A percentile compares a stretch with the other conserved stretches of the same genome.
These are phyloP conservation scores for Xylaria palmicola DNA, from an alignment of 495 filamentous ascomycete species.

Conservation along the genomic window DNA sequence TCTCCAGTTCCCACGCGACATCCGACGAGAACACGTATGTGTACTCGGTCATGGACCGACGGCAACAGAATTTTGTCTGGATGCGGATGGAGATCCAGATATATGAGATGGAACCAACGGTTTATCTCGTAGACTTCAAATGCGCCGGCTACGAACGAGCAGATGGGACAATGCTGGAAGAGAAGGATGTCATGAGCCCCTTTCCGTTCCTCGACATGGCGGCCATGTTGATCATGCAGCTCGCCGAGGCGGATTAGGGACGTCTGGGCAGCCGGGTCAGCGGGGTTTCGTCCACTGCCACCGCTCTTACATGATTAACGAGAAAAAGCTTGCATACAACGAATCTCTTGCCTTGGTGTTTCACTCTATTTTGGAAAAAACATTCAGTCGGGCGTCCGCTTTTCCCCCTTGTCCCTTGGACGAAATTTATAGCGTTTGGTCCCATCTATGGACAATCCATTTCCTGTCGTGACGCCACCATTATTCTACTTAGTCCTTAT, in stretches of 20 bases:
- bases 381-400: neutral
- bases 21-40: constrained; percentile 35
- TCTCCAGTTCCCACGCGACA: constrained; percentile 26
- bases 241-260: constrained; percentile 62
- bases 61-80: constrained; percentile 57
- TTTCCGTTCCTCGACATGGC: constrained; percentile 80
- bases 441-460: too few relatives aligned
- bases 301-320: neutral
- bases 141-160: constrained; percentile 93
- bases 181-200: constrained; percentile 72
- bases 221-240: constrained; percentile 69
- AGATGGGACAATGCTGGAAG: constrained; percentile 57
- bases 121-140: constrained; percentile 97
- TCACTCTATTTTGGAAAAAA: neutral
- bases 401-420: neutral
- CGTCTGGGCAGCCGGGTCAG: neutral
- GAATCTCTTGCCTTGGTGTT: neutral
- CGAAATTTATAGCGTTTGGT: too few relatives aligned
- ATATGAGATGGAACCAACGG: constrained; percentile 89
- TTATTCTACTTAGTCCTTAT: too few relatives aligned
- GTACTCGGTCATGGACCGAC: constrained; percentile 40
- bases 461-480: too few relatives aligned
- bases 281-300: neutral
- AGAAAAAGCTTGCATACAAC: neutral
- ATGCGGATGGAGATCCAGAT: constrained; percentile 96